Evolutionary conservation across 1,284 basidiomycete genomes (phyloP).

Genomic region (Tetrapyrgos nigripes): DNA sequence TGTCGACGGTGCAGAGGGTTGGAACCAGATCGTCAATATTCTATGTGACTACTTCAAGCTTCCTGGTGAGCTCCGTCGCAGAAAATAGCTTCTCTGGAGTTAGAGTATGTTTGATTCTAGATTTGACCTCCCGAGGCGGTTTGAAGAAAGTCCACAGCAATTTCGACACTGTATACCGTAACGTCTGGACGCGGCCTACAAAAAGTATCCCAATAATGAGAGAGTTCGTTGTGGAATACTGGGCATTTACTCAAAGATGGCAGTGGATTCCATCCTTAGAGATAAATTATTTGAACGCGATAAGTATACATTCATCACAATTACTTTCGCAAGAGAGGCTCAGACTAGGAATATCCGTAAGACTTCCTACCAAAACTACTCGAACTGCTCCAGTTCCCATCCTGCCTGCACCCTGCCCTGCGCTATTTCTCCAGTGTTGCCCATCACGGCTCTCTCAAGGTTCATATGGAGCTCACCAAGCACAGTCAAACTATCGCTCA

Average conservation of each 20-base stretch:
- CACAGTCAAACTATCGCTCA: conserved; percentile 44
- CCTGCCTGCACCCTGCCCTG: conserved; percentile 56
- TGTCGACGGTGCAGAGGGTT: conserved; percentile 55
- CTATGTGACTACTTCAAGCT: conserved; percentile 57
- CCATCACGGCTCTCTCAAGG: conserved; percentile 60
- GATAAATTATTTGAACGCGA: conserved; percentile 39
- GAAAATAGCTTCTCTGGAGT: not conserved
- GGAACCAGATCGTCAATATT: conserved; percentile 52
- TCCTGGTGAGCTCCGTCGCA: conserved; percentile 48
- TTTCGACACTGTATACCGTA: conserved; percentile 56
- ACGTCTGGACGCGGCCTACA: conserved; percentile 53
- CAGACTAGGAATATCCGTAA: conserved; percentile 31
- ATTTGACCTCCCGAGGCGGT: conserved; percentile 59
- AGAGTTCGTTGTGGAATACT: conserved; percentile 59
- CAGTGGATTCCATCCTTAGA: conserved; percentile 55
- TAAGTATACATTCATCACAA: conserved; percentile 6
- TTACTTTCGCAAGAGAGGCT: too few species aligned
- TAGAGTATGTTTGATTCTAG: conserved; percentile 38
- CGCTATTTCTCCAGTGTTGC: conserved; percentile 63
- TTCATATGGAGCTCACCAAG: conserved; percentile 57
- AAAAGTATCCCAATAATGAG: conserved; percentile 41
- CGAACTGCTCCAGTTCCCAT: conserved; percentile 54
- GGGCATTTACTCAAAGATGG: conserved; percentile 70
- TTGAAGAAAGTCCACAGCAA: conserved; percentile 66
- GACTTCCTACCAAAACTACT: conserved; percentile 61